phyloP scores from a whole-genome alignment of 257 asterid genomes.

The Avicennia marina region DNA sequence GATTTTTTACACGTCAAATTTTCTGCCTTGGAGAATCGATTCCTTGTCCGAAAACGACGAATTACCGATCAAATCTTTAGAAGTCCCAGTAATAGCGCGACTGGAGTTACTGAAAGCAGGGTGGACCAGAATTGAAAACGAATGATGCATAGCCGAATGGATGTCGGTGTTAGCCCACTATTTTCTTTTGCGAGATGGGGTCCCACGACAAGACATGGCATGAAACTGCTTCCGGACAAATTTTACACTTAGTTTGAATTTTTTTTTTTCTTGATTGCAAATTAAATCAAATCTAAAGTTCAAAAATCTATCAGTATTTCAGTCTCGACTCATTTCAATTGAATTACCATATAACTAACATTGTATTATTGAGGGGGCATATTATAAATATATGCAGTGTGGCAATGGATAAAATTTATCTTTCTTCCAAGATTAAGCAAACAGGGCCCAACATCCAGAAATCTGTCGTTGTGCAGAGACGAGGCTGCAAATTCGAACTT shows the following conservation, averaged over 20 bases:
- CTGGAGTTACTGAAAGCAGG: slow-evolving; percentile 14
- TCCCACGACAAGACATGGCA: neutral
- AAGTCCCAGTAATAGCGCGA: slow-evolving; percentile 9
- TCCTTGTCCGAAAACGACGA: neutral
- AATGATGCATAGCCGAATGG: slow-evolving; percentile 15
- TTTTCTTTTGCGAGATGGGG: slow-evolving; percentile 9
- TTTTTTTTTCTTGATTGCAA: neutral
- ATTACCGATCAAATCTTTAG: slow-evolving; percentile 20
- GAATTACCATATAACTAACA: neutral
- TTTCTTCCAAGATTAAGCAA: slow-evolving; percentile 19
- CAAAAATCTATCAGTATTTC: too few relatives aligned
- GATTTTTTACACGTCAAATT: too few relatives aligned
- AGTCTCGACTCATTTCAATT: too few relatives aligned
- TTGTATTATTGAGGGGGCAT: slow-evolving; percentile 17
- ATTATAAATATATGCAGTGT: neutral
- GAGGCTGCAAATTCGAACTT: slow-evolving; percentile 18
- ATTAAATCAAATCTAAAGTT: neutral
- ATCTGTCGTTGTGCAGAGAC: slow-evolving; percentile 19
- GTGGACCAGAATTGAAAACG: slow-evolving; percentile 25
- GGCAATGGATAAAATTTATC: neutral
- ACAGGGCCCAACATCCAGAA: slow-evolving; percentile 24
- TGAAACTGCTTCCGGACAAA: neutral
- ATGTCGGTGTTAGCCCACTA: slow-evolving; percentile 4
- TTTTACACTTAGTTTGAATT: neutral
- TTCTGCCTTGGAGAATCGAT: neutral